Base-by-base conservation (phyloP, 2,329 filamentous ascomycete species). In the Parastagonospora nodorum region DNA sequence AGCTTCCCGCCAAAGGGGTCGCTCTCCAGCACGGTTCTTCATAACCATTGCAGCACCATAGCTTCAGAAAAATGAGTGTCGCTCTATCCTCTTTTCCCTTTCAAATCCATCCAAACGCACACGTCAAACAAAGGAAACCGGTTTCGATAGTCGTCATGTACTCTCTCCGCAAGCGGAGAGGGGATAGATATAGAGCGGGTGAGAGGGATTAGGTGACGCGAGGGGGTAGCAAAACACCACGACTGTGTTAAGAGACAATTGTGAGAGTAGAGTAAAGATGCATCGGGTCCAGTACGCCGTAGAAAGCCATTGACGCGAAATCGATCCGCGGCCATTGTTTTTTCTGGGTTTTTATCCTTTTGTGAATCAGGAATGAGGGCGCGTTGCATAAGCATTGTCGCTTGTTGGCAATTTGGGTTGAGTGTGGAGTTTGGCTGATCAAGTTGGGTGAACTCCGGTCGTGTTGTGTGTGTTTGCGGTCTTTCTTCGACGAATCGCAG, bases 91-190 rank as follows among this genome's bases (percentile, higher is more conserved):
- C 42, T 46, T 39, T 39, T 19, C 44, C n/a, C 11, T 38, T 46
- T 60, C 53, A 41, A 52, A 61, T 51, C 58, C 41, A 32, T 48
- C 48, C 50, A 45, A 54, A 48, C 50, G 48, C 47, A 45, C 54
- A 54, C 53, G 47, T 45, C 53, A 32, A 63, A 67, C 65, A 69
- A 66, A 69, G 51, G 66, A 71, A 71, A 69, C 64, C 64, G 64
- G 66, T 66, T 67, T 69, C 65, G 30, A 42, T 11, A 8, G 51
- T 62, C 54, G 64, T 61, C 60, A 57, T 66, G 68, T 69, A 69
- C 66, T 69, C 66, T 64, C 63, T 61, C 56, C 39, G 60, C 60
- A 58, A 56, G 62, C 63, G 57, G 57, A 62, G 55, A 60, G 60
- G 58, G 57, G 48, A 31, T 37, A 16, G 46, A 53, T 54, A 42